Evolutionary conservation across 495 filamentous ascomycete species (phyloP), one percentile per base, ranked within the genome.

Genomic region (Cercophora sp.): DNA sequence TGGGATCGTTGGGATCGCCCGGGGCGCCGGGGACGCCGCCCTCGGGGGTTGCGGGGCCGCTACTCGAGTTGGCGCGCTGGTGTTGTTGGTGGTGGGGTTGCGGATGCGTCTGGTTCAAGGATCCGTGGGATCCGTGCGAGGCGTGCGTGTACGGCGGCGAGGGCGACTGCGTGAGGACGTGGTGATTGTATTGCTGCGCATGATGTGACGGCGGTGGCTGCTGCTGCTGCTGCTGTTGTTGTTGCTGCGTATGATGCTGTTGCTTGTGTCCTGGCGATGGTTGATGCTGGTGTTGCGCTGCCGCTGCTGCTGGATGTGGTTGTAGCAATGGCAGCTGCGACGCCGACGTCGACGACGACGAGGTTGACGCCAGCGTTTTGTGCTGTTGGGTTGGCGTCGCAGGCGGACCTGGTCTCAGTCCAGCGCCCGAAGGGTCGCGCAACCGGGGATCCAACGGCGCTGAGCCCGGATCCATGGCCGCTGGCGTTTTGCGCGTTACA

Each of bases 1-100:
- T 92, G 31, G 80, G 67, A 46, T 90, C 86, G 31, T 68, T 65
- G 45, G 80, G 73, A 10, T 70, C 68, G 4, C 60, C 60, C 20
- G 70, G 37, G 22, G 32, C 48, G 36, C 36, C 50, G 26, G 70
- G 37, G 22, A 29, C 48, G 36, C 36, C 50, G 26, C 54, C 59
- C 25, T 52, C 51, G 29, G 55, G 55, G 2, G 49, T 32, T 16
- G 45, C 40, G n/a, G 48, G 48, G 11, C 48, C 48, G 48, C 48
- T 51, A n/a, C n/a, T n/a, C 10, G 48, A 51, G 16, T 36, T 36
- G 34, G 20, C 23, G 5, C 48, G 35, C 23, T 51, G 36, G 35
- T 16, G 37, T 31, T 49, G 37, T 20, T 35, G 52, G 13, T 49
- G 37, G 1, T 56, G 48, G 41, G 51, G 52, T 15, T 55, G 52